Percentiles rank a stretch among this genome's conserved stretches.
phyloP scores from a whole-genome alignment of 192 early-diverging fungal species.

The Podila verticillata region DNA sequence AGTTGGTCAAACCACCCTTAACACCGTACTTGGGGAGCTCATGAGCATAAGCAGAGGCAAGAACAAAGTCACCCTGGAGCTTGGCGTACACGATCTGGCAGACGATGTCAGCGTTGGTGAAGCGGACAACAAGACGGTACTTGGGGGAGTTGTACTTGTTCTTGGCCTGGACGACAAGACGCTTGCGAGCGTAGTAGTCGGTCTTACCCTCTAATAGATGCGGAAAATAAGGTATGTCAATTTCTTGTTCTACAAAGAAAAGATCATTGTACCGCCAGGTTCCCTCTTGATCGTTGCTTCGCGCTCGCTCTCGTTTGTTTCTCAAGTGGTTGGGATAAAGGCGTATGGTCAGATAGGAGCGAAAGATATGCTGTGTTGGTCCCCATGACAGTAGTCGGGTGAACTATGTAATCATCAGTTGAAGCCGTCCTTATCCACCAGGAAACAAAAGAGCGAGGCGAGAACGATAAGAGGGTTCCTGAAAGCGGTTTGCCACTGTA shows the following conservation, averaged over 20 bases:
- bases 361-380: slow-evolving; percentile 74
- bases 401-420: slow-evolving; percentile 86
- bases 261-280: too few relatives aligned
- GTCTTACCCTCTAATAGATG: slow-evolving; percentile 95
- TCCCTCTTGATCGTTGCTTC: not conserved
- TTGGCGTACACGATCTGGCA: slow-evolving; percentile 98
- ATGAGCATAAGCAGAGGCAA: slow-evolving; percentile 95
- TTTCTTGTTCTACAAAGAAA: not conserved
- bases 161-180: slow-evolving; percentile 99
- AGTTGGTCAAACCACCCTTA: slow-evolving; percentile 99
- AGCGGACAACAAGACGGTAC: slow-evolving; percentile 98
- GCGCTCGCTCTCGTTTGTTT: not conserved
- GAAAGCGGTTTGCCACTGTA: too few relatives aligned
- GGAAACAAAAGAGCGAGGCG: not conserved
- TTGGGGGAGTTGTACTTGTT: slow-evolving; percentile 99
- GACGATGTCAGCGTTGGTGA: slow-evolving; percentile 98
- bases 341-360: slow-evolving; percentile 85
- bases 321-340: slow-evolving; percentile 1
- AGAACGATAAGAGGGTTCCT: not conserved
- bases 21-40: slow-evolving; percentile 96
- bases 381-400: slow-evolving; percentile 74
- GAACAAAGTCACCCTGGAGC: slow-evolving; percentile 96
- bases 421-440: not conserved
- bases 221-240: slow-evolving; percentile 4
- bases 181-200: slow-evolving; percentile 99